These are phyloP conservation scores for Fusarium dlaminii DNA, from an alignment of 2,329 filamentous ascomycete genomes.

Conservation along the genomic window DNA sequence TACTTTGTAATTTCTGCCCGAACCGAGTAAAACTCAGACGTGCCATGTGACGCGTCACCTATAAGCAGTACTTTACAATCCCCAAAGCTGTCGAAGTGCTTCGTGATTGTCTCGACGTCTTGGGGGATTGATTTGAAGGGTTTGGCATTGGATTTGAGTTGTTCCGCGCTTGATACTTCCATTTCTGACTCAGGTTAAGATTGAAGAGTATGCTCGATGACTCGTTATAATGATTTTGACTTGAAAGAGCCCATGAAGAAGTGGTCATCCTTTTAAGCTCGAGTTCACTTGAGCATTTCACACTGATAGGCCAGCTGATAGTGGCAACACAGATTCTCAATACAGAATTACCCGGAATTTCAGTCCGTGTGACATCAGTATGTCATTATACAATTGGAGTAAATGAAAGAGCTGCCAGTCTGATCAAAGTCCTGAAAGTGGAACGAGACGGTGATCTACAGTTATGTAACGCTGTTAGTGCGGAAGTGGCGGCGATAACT, in stretches of 20 bases:
- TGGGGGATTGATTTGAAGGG: slow-evolving; percentile 14
- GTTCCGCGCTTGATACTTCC: slow-evolving; percentile 10
- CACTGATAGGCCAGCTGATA: background rate
- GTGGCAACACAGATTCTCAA: background rate
- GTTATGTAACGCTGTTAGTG: background rate
- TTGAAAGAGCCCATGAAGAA: background rate
- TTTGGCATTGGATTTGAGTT: background rate
- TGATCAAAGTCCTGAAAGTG: background rate
- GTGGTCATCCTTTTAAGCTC: background rate
- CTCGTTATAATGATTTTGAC: background rate
- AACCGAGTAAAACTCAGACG: slow-evolving; percentile 22
- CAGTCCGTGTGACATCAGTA: slow-evolving; percentile 4
- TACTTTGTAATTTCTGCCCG: slow-evolving; percentile 28
- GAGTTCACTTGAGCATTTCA: background rate
- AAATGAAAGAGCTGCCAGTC: background rate
- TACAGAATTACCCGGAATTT: background rate
- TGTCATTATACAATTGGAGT: background rate
- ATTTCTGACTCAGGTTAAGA: background rate
- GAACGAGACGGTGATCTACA: background rate
- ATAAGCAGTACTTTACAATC: slow-evolving; percentile 22
- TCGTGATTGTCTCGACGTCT: slow-evolving; percentile 1
- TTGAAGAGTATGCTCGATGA: too few relatives aligned
- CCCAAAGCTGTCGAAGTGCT: slow-evolving; percentile 20
- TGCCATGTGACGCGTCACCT: slow-evolving; percentile 19
- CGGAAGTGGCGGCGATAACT: slow-evolving; percentile 12